Evolutionary conservation across 495 filamentous ascomycete genomes (phyloP), one percentile per base, ranked within the genome.

Genomic region (Mycothermus thermophilus): DNA sequence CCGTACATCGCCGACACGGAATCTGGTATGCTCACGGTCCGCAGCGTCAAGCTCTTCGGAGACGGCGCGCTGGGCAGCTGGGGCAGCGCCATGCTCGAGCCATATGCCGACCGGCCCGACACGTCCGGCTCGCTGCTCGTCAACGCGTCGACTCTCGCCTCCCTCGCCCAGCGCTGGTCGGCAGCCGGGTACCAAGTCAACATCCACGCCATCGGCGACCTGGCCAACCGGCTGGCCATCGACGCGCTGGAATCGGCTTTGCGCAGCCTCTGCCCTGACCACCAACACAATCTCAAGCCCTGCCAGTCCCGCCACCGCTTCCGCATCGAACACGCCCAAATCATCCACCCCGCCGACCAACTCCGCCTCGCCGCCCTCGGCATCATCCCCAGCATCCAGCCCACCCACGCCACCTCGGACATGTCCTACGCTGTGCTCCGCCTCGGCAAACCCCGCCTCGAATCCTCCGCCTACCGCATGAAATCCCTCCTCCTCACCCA

Each of bases 361-460:
- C 38, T 34, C 0, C 60, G 66, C 18, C 68, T 80, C 41, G 45
- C 48, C 14, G 51, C 52, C 9, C 40, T 74, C 11, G 72, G 72
- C 9, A 71, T 80, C 36, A 67, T 79, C 38, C 72, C 75, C 0
- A 72, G 66, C n/a, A 70, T 80, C 42, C 75, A 79, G 44, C 75
- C 75, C 1, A 78, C 75, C 1, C 75, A 80, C 38, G 75, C 75
- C 21, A 78, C 73, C 8, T 72, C 69, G 8, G 75, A 80, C 44
- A 71, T 69, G 63, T 47, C 60, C 4, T 77, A 77, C 38, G 75
- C 70, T 13, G 63, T 71, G 34, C 41, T 31, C 6, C 60, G 75
- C 8, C 64, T 80, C 0, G 75, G 75, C 0, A 37, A 39, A 10
- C 45, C 61, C 13, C 66, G 75, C 7, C 64, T 65, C 0, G 33